Base-by-base conservation (phyloP, 371 early-diverging fungal species). In the Rhizopus sp. region DNA sequence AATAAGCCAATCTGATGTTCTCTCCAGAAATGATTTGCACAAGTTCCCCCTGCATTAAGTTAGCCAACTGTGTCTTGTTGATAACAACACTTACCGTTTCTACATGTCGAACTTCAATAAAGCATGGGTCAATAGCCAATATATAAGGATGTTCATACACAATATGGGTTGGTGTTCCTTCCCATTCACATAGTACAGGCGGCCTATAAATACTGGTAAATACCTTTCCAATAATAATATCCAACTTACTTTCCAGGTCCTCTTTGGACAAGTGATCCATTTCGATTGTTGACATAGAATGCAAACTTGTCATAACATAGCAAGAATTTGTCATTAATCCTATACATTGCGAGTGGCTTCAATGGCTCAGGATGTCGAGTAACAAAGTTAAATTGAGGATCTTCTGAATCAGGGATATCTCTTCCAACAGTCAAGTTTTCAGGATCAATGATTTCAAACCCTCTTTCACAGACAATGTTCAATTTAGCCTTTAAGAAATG, bases 261-360 rank as follows among this genome's bases (percentile, higher is more conserved):
- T 13, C 72, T 66, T 17, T 59, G 62, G 5, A 75, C 79, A 17
- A 79, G 34, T 23, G 77, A 73, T 7, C 80, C 80, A 53, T 72
- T 72, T 35, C 75, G 72, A 60, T 90, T 89, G 70, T 96, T 89
- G 44, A 97, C 93, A 62, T 88, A 95, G 66, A 97, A 96, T 1
- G 89, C 94, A 78, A 94, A 93, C 58, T 93, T 92, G 40, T 93
- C 90, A 70, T 95, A 97, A 66, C 96, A 96, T 38, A 95, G 78
- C 50, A 97, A 68, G 68, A 94, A 79, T 44, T 70, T 76, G 47
- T 88, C 84, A 34, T 69, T 72, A 29, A 94, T 83, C 40, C 93
- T 84, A 72, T 91, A 96, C 66, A 97, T 86, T 15, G 92, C 88
- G 44, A 95, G 79, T 3, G 97, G 96, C 45, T 84, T 79, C 64